Evolutionary conservation across 495 filamentous ascomycete genomes (phyloP).

Genomic region (Talaromyces wortmannii): DNA sequence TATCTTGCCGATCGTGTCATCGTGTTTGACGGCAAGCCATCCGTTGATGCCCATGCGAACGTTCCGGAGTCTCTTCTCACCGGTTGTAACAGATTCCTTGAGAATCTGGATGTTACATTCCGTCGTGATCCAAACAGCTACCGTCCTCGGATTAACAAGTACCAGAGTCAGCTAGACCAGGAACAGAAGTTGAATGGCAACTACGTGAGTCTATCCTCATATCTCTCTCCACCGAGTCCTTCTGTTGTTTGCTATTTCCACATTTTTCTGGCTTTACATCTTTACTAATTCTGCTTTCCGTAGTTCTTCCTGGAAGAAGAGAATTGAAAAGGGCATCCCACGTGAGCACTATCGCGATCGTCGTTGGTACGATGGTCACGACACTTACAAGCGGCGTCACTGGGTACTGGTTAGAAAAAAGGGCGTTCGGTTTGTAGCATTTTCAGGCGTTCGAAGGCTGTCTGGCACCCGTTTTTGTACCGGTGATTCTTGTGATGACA

Average conservation of each 20-base stretch:
- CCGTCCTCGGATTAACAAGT: constrained; percentile 97
- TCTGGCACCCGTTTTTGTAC: constrained; percentile 15
- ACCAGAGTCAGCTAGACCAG: constrained; percentile 89
- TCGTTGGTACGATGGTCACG: constrained; percentile 34
- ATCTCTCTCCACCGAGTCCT: background rate
- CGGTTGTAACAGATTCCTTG: constrained; percentile 93
- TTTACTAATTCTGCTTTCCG: constrained; percentile 1
- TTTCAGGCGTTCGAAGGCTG: constrained; percentile 30
- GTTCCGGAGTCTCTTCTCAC: constrained; percentile 85
- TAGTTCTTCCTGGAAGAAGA: constrained; percentile 90
- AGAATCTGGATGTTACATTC: constrained; percentile 96
- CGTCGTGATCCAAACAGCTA: constrained; percentile 94
- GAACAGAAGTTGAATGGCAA: constrained; percentile 93
- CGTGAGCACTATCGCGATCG: constrained; percentile 35
- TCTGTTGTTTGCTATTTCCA: background rate
- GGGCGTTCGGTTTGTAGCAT: constrained; percentile 29
- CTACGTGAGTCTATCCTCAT: constrained; percentile 57
- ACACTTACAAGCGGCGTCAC: constrained; percentile 30
- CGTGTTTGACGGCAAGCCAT: constrained; percentile 92
- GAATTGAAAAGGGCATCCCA: constrained; percentile 61
- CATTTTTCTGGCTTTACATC: background rate
- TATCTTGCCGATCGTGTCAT: constrained; percentile 98
- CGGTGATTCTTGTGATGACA: constrained; percentile 33
- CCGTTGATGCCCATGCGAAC: constrained; percentile 81
- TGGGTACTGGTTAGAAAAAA: constrained; percentile 26